Percentiles rank a stretch among this genome's conserved stretches.
Conservation (phyloP, 495 filamentous ascomycete genomes). For the Monascus purpureus region DNA sequence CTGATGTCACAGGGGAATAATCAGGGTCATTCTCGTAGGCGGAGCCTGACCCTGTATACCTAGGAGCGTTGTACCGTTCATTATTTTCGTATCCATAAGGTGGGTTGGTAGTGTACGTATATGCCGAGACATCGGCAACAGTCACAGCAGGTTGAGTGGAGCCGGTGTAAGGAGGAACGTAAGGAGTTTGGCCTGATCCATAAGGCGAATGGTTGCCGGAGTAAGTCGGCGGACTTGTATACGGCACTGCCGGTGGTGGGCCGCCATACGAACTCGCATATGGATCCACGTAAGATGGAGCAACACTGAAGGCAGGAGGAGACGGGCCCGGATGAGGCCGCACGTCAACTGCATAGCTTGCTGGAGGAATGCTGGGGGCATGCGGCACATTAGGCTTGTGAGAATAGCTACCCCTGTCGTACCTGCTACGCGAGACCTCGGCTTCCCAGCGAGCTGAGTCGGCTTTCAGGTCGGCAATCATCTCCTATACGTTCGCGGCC, state of each 20-base stretch:
- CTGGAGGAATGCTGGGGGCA: constrained; percentile 21
- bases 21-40: constrained; percentile 30
- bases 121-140: constrained; percentile 19
- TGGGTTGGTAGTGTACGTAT: constrained; percentile 25
- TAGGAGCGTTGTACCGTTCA: constrained; percentile 31
- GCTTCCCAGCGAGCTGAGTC: constrained; percentile 72
- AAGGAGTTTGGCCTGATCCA: constrained; percentile 20
- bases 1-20: constrained; percentile 29
- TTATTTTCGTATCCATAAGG: constrained; percentile 27
- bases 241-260: constrained; percentile 24
- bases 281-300: constrained; percentile 24
- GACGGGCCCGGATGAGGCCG: constrained; percentile 25
- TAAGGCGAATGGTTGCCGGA: constrained; percentile 26
- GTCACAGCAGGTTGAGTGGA: constrained; percentile 24
- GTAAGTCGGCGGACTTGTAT: constrained; percentile 21
- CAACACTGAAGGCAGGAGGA: constrained; percentile 25
- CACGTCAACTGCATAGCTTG: constrained; percentile 21
- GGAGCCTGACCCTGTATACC: constrained; percentile 31
- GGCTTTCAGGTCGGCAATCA: constrained; percentile 74
- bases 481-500: constrained; percentile 43
- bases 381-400: constrained; percentile 29
- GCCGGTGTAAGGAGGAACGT: constrained; percentile 25
- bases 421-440: constrained; percentile 43
- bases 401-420: constrained; percentile 32
- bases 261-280: constrained; percentile 22